phyloP scores from a whole-genome alignment of 2,329 filamentous ascomycete genomes.

The Akanthomyces lecanii region DNA sequence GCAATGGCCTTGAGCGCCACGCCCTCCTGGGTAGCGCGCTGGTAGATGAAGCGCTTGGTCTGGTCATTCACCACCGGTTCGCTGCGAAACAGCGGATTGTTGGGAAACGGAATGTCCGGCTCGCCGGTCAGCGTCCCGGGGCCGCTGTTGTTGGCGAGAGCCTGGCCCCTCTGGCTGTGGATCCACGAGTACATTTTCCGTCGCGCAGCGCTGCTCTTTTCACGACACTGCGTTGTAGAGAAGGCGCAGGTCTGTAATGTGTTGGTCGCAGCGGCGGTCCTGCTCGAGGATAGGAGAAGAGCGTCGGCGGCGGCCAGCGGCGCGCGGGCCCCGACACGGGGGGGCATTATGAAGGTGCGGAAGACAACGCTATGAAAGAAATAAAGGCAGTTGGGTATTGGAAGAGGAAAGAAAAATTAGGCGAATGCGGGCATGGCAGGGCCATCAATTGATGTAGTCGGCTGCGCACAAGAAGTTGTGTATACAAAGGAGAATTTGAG shows the following conservation, averaged over 20 bases:
- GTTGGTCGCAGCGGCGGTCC: slow-evolving; percentile 15
- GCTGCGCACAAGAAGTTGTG: slow-evolving; percentile 11
- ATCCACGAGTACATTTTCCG: slow-evolving; percentile 39
- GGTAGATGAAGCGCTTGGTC: slow-evolving; percentile 69
- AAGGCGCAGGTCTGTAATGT: slow-evolving; percentile 31
- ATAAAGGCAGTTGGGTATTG: slow-evolving; percentile 2
- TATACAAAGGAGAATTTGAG: slow-evolving; percentile 16
- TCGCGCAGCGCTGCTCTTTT: slow-evolving; percentile 36
- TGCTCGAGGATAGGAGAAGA: slow-evolving; percentile 25
- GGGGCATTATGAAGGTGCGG: slow-evolving; percentile 25
- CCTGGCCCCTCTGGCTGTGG: slow-evolving; percentile 24
- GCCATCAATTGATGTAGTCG: slow-evolving; percentile 23
- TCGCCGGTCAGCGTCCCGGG: slow-evolving; percentile 37
- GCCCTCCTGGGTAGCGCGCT: slow-evolving; percentile 59
- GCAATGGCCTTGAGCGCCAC: slow-evolving; percentile 72
- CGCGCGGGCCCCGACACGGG: slow-evolving; percentile 22
- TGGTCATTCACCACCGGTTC: slow-evolving; percentile 69
- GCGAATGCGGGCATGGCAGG: slow-evolving; percentile 21
- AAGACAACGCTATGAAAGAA: not conserved
- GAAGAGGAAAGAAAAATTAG: not conserved
- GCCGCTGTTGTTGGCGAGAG: slow-evolving; percentile 24
- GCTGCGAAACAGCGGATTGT: slow-evolving; percentile 67
- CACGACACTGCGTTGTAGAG: slow-evolving; percentile 36
- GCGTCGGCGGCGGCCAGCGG: slow-evolving; percentile 29
- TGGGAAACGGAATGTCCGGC: slow-evolving; percentile 62